Evolutionary conservation across 176 grass and related monocot genomes (phyloP).

Genomic region (Oryza punctata): DNA sequence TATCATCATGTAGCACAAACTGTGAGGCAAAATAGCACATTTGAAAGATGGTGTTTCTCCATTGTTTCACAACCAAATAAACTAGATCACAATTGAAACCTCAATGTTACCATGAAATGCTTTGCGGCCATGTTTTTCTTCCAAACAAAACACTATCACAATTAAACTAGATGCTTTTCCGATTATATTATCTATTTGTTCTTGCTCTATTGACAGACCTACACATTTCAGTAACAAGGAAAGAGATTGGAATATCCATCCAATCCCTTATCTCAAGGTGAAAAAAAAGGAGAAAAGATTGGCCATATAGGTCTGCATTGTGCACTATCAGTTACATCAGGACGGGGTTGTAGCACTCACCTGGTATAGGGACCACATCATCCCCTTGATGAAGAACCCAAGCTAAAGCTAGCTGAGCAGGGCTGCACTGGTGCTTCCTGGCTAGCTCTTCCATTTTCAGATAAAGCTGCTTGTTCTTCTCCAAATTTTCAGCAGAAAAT

Average conservation of each 20-base stretch:
- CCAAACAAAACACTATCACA: not conserved
- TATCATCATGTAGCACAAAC: not conserved
- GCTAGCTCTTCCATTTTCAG: constrained; percentile 53
- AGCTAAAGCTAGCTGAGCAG: constrained; percentile 69
- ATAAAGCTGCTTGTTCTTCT: constrained; percentile 76
- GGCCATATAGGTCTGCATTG: not conserved
- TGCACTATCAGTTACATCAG: not conserved
- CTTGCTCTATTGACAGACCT: not conserved
- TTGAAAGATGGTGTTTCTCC: not conserved
- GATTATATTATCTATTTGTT: not conserved
- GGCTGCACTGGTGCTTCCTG: constrained; percentile 69
- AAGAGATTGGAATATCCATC: not conserved
- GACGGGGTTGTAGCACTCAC: constrained; percentile 37
- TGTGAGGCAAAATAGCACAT: not conserved
- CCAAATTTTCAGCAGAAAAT: constrained; percentile 63
- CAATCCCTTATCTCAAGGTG: not conserved
- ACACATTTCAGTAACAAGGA: constrained; percentile 7
- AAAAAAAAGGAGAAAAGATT: not conserved
- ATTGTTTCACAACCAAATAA: not conserved
- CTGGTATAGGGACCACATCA: constrained; percentile 83
- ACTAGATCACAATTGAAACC: not conserved
- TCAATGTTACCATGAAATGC: not conserved
- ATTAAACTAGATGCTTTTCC: not conserved
- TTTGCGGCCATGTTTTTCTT: not conserved
- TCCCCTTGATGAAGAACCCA: constrained; percentile 87